phyloP scores from a whole-genome alignment of 208 protist species.

The Trichomonas vaginalis region DNA sequence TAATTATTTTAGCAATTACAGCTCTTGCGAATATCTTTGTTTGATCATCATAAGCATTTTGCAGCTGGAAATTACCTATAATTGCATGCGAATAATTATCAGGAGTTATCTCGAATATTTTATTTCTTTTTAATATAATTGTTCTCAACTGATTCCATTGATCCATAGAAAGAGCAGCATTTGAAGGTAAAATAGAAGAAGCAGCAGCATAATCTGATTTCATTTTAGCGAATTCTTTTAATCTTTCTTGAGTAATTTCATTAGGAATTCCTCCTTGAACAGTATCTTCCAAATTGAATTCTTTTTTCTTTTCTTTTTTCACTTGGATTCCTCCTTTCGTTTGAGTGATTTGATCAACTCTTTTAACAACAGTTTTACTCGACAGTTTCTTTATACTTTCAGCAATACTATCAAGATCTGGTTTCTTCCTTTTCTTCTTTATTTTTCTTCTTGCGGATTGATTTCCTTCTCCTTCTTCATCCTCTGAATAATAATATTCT shows the following conservation, averaged over 20 bases:
- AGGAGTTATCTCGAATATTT: not conserved
- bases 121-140: not conserved
- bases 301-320: not conserved
- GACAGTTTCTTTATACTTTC: not conserved
- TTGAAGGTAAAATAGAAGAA: not conserved
- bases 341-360: not conserved
- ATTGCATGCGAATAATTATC: not conserved
- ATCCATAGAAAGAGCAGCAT: not conserved
- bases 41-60: not conserved
- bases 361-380: not conserved
- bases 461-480: not conserved
- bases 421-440: not conserved
- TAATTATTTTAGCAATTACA: not conserved
- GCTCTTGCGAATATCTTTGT: not conserved
- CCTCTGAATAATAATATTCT: not conserved
- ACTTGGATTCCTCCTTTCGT: not conserved
- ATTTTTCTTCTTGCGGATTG: not conserved
- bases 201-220: not conserved
- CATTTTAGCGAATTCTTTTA: not conserved
- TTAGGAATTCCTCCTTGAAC: not conserved
- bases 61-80: not conserved
- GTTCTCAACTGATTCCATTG: not conserved
- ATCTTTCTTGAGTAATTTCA: not conserved
- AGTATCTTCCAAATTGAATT: not conserved
- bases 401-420: not conserved